These are phyloP conservation scores for Bremia lactucae DNA, from an alignment of 352 stramenopile species.

Conservation along the genomic window DNA sequence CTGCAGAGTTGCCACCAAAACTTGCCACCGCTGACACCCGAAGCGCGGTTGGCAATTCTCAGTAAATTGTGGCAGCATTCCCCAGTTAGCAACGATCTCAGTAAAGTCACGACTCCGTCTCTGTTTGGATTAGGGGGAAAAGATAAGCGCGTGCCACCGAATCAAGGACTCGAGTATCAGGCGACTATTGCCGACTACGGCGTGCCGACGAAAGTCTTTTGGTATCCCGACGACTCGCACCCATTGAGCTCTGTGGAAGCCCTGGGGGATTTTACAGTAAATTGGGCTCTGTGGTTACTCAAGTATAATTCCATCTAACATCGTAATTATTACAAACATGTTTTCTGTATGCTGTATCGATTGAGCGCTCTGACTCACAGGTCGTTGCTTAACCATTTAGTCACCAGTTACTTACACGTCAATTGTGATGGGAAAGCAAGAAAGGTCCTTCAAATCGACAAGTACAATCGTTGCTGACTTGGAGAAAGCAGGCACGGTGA, in stretches of 20 bases:
- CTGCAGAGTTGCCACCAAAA: slow-evolving; percentile 20
- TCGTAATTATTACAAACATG: no score
- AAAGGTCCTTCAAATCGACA: slow-evolving; percentile 82
- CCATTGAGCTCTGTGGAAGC: slow-evolving; percentile 56
- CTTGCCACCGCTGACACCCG: slow-evolving; percentile 26
- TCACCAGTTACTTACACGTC: slow-evolving; percentile 1
- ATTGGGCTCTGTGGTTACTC: slow-evolving; percentile 66
- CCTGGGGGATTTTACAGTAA: slow-evolving; percentile 59
- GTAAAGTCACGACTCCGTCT: slow-evolving; percentile 80
- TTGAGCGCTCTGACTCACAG: no score
- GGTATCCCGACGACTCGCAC: slow-evolving; percentile 70
- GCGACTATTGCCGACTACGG: slow-evolving; percentile 64
- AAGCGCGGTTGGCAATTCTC: slow-evolving; percentile 48
- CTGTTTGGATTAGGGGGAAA: slow-evolving; percentile 87
- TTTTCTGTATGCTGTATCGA: no score
- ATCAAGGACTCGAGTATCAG: slow-evolving; percentile 89
- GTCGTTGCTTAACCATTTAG: no score
- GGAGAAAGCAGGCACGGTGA: slow-evolving; percentile 88
- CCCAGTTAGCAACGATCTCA: slow-evolving; percentile 78
- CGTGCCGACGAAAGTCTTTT: slow-evolving; percentile 45
- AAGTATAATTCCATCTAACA: slow-evolving; percentile 39
- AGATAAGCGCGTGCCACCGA: slow-evolving; percentile 86
- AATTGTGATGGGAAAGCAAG: slow-evolving; percentile 55
- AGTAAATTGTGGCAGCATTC: slow-evolving; percentile 83
- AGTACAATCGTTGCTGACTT: slow-evolving; percentile 85